These are phyloP conservation scores for carrot (Daucus carota) DNA, from an alignment of 129 eudicot genomes.

Conservation along the genomic window DNA sequence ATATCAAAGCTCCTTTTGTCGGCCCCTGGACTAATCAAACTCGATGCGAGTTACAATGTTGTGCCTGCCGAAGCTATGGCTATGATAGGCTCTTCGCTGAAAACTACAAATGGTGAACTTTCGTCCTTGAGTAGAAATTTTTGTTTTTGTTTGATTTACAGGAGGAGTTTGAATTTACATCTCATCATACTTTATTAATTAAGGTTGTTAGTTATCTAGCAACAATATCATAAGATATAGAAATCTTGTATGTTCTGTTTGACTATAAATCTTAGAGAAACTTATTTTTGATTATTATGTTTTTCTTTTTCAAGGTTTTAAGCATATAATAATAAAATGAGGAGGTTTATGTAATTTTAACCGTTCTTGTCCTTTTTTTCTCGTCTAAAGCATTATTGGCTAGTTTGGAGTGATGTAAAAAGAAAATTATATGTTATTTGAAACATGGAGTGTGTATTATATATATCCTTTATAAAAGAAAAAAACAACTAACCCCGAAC, in stretches of 20 bases:
- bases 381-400: background rate
- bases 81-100: conserved; percentile 35
- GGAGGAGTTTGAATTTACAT: background rate
- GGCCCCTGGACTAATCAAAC: conserved; percentile 46
- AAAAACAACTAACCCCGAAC: background rate
- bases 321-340: background rate
- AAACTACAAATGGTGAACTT: conserved; percentile 42
- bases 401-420: background rate
- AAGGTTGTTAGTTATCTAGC: background rate
- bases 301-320: background rate
- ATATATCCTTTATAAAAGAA: background rate
- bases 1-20: conserved; percentile 38
- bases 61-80: conserved; percentile 59
- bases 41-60: conserved; percentile 54
- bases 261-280: background rate
- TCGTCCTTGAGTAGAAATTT: background rate
- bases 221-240: no score
- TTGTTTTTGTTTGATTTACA: background rate
- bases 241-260: background rate
- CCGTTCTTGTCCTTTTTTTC: background rate
- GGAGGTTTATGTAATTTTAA: background rate
- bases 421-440: background rate
- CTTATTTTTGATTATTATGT: background rate
- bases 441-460: background rate
- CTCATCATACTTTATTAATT: background rate